Evolutionary conservation across 2,329 filamentous ascomycete genomes (phyloP).

Genomic region (Talaromyces sp.): DNA sequence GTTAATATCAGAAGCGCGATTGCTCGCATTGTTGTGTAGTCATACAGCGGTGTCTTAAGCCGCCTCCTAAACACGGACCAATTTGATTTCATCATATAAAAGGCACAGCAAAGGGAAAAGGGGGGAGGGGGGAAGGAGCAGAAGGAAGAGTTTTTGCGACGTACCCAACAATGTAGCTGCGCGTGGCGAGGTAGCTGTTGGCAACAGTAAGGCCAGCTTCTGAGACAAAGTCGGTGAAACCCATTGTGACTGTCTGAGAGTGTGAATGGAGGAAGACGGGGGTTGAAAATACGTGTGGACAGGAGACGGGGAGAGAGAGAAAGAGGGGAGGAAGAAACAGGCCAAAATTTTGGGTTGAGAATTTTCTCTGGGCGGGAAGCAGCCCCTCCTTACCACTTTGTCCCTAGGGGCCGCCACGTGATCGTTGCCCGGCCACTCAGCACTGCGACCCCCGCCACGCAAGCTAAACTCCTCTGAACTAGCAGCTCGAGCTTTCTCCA

Average conservation of each 20-base stretch:
- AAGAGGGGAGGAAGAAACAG: slow-evolving; percentile 22
- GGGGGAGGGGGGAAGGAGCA: neutral
- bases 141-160: slow-evolving; percentile 34
- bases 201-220: slow-evolving; percentile 58
- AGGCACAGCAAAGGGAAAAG: slow-evolving; percentile 20
- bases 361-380: slow-evolving; percentile 18
- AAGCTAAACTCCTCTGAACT: neutral
- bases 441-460: slow-evolving; percentile 1
- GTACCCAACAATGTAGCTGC: slow-evolving; percentile 80
- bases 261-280: slow-evolving; percentile 13
- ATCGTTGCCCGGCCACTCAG: slow-evolving; percentile 13
- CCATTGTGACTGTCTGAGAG: slow-evolving; percentile 46
- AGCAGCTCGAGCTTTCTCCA: slow-evolving; percentile 11
- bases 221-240: slow-evolving; percentile 62
- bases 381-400: slow-evolving; percentile 16
- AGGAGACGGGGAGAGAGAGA: slow-evolving; percentile 14
- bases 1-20: slow-evolving; percentile 67
- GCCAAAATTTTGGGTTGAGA: slow-evolving; percentile 22
- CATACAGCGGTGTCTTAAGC: slow-evolving; percentile 84
- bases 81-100: slow-evolving; percentile 72
- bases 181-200: slow-evolving; percentile 49
- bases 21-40: slow-evolving; percentile 67
- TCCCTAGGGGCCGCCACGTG: slow-evolving; percentile 22
- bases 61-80: slow-evolving; percentile 96
- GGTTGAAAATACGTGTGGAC: slow-evolving; percentile 5